Base-by-base conservation (phyloP, 2,329 filamentous ascomycete species). In the Aspergillus hiratsukae region DNA sequence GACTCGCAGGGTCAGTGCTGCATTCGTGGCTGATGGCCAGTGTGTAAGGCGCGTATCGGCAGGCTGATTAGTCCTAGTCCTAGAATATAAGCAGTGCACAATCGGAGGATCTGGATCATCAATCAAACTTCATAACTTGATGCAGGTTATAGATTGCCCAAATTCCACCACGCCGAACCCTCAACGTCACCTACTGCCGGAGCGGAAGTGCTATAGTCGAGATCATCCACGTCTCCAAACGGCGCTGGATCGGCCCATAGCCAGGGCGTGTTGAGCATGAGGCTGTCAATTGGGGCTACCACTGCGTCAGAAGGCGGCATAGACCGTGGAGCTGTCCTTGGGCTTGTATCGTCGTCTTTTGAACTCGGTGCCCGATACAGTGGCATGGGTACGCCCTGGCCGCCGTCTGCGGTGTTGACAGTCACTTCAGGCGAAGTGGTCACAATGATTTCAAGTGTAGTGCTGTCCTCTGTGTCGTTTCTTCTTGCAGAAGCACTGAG, bases 361-460 rank as follows among this genome's bases (percentile, higher is more conserved):
- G 57, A 48, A 3, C 49, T 51, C 3, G 58, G 58, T 8, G 58
- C 35, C 25, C 54, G 37, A 14, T 58, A 56, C 3, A 68, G 64
- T 21, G 68, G 67, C 7, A 78, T 76, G 0, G 79, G 79, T 1
- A 76, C 79, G 9, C 78, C 78, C 53, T 80, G 78, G 0, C 80
- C 80, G 9, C 80, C 80, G 55, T 81, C 78, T 2, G 78, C 74
- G 0, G 78, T 81, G 59, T 82, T 80, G 48, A 81, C 77, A 1
- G 72, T 78, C 53, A 81, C 76, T 48, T 81, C 79, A 0, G 80
- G 80, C 0, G 80, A 80, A 4, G 77, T 80, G 0, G 80, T 78
- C 7, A 81, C 79, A 4, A 80, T 77, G 29, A 81, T 80, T 58
- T 82, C 80, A 0, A 81, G 69, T 0, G 72, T 75, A 1, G 74